Conservation (phyloP, 305 asterid genomes). For the Solanum hybrid region DNA sequence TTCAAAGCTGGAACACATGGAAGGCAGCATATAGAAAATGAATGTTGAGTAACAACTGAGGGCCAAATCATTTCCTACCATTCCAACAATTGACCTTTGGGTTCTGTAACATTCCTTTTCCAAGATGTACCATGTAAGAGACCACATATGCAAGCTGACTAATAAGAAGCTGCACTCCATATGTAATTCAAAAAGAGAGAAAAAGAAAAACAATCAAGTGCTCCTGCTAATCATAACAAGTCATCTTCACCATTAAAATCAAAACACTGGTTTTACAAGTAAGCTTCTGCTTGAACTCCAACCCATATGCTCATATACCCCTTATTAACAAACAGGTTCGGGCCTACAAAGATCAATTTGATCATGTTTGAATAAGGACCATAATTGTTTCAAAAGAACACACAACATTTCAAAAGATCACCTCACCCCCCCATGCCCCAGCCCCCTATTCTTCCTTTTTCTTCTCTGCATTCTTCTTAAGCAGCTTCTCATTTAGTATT, state of each 20-base stretch:
- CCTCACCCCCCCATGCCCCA: slow-evolving; percentile 2
- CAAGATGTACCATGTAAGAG: not conserved
- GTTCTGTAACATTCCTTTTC: not conserved
- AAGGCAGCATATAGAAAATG: not conserved
- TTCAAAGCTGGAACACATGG: not conserved
- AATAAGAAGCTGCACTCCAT: not conserved
- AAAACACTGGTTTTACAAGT: not conserved
- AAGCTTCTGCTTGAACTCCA: not conserved
- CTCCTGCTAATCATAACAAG: not conserved
- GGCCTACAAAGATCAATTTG: slow-evolving; percentile 5
- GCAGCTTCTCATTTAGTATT: slow-evolving; percentile 1
- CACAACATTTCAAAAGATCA: not conserved
- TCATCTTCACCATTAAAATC: not conserved
- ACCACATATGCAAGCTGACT: not conserved
- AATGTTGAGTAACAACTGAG: not conserved
- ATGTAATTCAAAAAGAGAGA: not conserved
- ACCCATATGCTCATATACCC: not conserved
- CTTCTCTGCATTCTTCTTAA: not conserved
- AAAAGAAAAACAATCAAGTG: not conserved
- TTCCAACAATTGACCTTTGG: not conserved
- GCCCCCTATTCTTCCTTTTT: not conserved
- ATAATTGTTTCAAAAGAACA: not conserved
- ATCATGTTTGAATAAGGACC: not conserved
- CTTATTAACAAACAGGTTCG: slow-evolving; percentile 1
- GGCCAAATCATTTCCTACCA: not conserved